Evolutionary conservation across 2,329 filamentous ascomycete species (phyloP).

Genomic region (Fusarium sulawesiense): DNA sequence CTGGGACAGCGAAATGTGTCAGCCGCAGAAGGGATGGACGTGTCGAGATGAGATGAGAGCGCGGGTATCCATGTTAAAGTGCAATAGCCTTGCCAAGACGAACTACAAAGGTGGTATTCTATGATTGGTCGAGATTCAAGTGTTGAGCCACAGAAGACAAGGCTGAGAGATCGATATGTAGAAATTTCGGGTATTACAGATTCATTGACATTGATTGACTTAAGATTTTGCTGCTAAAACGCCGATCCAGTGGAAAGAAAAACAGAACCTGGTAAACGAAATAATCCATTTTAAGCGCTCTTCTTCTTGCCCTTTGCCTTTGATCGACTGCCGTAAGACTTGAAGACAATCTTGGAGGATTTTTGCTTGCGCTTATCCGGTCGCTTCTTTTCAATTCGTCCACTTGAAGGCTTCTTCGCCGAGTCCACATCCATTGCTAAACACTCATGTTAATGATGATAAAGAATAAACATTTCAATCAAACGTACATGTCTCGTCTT

Average conservation of each 20-base stretch:
- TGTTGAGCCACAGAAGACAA: conserved; percentile 46
- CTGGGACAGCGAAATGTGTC: conserved; percentile 15
- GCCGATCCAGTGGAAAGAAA: conserved; percentile 24
- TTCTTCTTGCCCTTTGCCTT: conserved; percentile 60
- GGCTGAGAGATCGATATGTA: conserved; percentile 33
- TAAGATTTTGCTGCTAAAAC: conserved; percentile 45
- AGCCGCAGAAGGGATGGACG: conserved; percentile 39
- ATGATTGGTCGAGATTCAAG: conserved; percentile 32
- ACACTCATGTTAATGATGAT: conserved; percentile 22
- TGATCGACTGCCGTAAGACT: conserved; percentile 65
- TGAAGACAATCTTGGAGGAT: conserved; percentile 69
- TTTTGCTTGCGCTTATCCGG: conserved; percentile 68
- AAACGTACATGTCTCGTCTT: conserved; percentile 42
- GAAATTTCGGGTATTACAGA: conserved; percentile 45
- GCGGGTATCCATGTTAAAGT: conserved; percentile 22
- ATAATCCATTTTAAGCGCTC: conserved; percentile 28
- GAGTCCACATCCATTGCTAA: conserved; percentile 69
- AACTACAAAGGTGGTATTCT: conserved; percentile 38
- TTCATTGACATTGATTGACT: conserved; percentile 44
- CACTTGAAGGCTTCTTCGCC: conserved; percentile 56
- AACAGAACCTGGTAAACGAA: conserved; percentile 29
- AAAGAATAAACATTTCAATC: conserved; percentile 6
- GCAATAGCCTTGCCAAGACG: conserved; percentile 42
- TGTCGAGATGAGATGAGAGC: conserved; percentile 41
- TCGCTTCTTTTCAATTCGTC: conserved; percentile 60